phyloP scores from a whole-genome alignment of 2,329 filamentous ascomycete genomes.

The Cryphonectria nitschkei region DNA sequence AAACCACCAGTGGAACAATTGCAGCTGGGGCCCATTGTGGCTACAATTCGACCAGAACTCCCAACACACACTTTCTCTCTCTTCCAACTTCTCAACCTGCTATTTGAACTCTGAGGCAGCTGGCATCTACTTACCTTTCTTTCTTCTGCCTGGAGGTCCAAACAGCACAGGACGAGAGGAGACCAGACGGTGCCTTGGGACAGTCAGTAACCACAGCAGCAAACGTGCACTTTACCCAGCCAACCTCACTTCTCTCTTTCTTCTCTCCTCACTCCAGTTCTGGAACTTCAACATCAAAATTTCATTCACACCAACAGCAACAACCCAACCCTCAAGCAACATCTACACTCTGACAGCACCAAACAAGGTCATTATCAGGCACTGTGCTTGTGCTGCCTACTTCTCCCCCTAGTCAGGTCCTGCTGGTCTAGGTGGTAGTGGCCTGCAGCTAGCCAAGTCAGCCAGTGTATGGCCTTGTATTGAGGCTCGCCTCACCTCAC shows the following conservation, averaged over 20 bases:
- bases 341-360: too few relatives aligned
- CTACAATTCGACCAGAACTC: not conserved
- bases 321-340: not conserved
- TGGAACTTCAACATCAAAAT: not conserved
- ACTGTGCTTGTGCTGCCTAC: not conserved
- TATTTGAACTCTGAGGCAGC: not conserved
- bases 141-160: not conserved
- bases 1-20: not conserved
- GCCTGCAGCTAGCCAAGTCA: slow-evolving; percentile 6
- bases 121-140: not conserved
- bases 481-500: not conserved
- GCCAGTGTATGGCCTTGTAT: not conserved
- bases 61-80: not conserved
- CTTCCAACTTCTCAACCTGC: not conserved
- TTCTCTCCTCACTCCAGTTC: not conserved
- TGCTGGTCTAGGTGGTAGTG: not conserved
- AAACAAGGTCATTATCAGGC: not conserved
- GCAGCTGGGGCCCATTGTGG: slow-evolving; percentile 4
- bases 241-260: not conserved
- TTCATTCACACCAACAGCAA: not conserved
- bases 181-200: not conserved
- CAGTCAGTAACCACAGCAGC: not conserved
- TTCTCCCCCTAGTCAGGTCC: not conserved
- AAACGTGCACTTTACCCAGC: not conserved
- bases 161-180: not conserved